A percentile compares a stretch with the other conserved stretches of the same genome.
Evolutionary conservation across 2,329 filamentous ascomycete species (phyloP).

Genomic region (Chaetomium globosum): DNA sequence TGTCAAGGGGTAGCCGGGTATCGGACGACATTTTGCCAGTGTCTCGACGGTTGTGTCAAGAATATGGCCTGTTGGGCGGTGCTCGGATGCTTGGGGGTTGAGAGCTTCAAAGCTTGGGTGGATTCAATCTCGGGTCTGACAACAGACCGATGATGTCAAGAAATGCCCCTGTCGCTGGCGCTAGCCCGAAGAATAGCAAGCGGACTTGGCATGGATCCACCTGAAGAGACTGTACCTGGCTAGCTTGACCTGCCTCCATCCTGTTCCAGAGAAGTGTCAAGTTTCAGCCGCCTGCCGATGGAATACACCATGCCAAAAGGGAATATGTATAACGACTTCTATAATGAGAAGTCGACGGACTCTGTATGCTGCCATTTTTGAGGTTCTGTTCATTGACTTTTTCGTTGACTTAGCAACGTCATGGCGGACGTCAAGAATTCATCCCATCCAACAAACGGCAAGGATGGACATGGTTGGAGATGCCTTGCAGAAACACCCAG

Average conservation of each 20-base stretch:
- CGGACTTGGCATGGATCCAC: not conserved
- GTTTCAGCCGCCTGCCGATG: not conserved
- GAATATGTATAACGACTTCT: not conserved
- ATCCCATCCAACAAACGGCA: not conserved
- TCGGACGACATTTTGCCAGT: constrained; percentile 36
- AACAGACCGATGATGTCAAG: constrained; percentile 23
- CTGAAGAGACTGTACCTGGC: not conserved
- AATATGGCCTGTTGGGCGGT: not conserved
- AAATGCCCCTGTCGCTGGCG: not conserved
- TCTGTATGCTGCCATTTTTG: not conserved
- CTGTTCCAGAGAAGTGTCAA: too few relatives aligned
- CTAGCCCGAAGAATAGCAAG: not conserved
- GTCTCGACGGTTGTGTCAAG: constrained; percentile 6
- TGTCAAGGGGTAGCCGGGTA: constrained; percentile 45
- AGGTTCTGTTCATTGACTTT: not conserved
- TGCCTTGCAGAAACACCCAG: not conserved
- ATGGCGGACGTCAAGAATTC: not conserved
- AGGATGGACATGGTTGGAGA: not conserved
- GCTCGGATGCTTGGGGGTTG: not conserved
- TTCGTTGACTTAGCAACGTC: not conserved
- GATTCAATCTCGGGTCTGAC: not conserved
- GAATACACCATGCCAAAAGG: not conserved
- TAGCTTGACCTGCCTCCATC: too few relatives aligned
- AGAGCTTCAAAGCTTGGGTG: not conserved
- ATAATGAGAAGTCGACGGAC: not conserved